Evolutionary conservation across 768 basidiomycete genomes (phyloP).

Genomic region (Tulasnella sp.): DNA sequence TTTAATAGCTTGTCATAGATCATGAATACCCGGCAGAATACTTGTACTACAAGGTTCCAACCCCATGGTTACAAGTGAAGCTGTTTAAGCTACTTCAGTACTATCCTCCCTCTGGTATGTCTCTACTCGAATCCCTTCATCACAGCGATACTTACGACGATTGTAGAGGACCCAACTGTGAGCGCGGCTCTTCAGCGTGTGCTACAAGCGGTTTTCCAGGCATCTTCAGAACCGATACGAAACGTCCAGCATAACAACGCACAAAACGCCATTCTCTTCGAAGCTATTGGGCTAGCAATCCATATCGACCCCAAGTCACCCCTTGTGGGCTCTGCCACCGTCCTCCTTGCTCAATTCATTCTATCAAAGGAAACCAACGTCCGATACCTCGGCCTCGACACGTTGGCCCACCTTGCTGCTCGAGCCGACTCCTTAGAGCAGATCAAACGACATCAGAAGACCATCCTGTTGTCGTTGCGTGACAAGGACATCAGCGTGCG

Average conservation of each 20-base stretch:
- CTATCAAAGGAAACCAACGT: conserved; percentile 98
- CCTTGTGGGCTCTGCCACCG: conserved; percentile 76
- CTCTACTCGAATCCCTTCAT: neutral
- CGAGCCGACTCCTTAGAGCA: conserved; percentile 82
- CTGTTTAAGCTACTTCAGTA: conserved; percentile 86
- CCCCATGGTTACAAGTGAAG: conserved; percentile 96
- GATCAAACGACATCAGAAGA: conserved; percentile 91
- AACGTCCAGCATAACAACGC: conserved; percentile 99
- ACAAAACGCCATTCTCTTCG: conserved; percentile 95
- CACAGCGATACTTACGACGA: conserved; percentile 7
- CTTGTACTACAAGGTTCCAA: conserved; percentile 94
- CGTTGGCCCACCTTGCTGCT: conserved; percentile 96
- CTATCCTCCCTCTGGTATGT: conserved; percentile 84
- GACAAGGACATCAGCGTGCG: conserved; percentile 98
- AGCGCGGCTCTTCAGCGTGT: conserved; percentile 68
- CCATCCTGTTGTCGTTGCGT: conserved; percentile 86
- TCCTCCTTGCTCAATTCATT: conserved; percentile 90
- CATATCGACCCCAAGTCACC: conserved; percentile 87
- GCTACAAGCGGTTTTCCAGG: conserved; percentile 82
- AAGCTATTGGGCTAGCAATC: conserved; percentile 93
- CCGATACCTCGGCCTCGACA: conserved; percentile 92
- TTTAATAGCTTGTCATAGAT: conserved; percentile 69
- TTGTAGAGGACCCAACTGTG: conserved; percentile 70
- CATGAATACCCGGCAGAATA: conserved; percentile 83
- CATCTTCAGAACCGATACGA: conserved; percentile 71